These are phyloP conservation scores for Xylariaceae sp. DNA, from an alignment of 2,329 filamentous ascomycete species.

Conservation along the genomic window DNA sequence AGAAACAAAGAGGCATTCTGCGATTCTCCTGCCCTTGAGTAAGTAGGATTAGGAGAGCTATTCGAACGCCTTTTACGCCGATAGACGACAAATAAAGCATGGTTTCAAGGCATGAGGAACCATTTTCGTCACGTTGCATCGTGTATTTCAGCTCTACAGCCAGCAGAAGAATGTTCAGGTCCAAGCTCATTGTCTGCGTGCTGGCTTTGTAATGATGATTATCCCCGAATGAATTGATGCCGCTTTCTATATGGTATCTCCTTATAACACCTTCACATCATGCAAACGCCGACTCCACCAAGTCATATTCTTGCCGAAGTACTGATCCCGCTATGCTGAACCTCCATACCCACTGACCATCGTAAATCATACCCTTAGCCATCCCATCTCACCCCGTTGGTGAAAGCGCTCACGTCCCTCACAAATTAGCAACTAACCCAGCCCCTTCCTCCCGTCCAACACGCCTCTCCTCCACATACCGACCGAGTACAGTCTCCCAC, in stretches of 20 bases:
- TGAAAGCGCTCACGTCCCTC: conserved; percentile 4
- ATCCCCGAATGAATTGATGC: background rate
- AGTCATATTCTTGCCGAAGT: background rate
- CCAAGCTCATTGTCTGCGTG: background rate
- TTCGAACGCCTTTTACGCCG: conserved; percentile 10
- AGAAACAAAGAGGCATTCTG: conserved; percentile 20
- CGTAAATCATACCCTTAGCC: background rate
- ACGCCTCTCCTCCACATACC: conserved; percentile 48
- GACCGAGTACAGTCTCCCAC: conserved; percentile 54
- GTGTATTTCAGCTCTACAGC: background rate
- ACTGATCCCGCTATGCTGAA: background rate
- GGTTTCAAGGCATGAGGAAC: conserved; percentile 7
- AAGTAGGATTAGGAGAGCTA: conserved; percentile 6
- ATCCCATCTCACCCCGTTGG: background rate
- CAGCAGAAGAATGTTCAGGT: background rate
- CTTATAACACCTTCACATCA: background rate
- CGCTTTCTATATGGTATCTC: background rate
- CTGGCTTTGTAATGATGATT: background rate
- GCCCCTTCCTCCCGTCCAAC: conserved; percentile 64
- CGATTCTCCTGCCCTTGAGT: conserved; percentile 18
- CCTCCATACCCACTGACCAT: background rate
- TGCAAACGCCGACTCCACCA: background rate
- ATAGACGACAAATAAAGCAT: conserved; percentile 15
- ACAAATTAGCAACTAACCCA: conserved; percentile 55
- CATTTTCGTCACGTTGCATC: background rate